A percentile compares a stretch with the other conserved stretches of the same genome.
phyloP scores from a whole-genome alignment of 495 filamentous ascomycete genomes.

The Penicillium dipodomyicola region DNA sequence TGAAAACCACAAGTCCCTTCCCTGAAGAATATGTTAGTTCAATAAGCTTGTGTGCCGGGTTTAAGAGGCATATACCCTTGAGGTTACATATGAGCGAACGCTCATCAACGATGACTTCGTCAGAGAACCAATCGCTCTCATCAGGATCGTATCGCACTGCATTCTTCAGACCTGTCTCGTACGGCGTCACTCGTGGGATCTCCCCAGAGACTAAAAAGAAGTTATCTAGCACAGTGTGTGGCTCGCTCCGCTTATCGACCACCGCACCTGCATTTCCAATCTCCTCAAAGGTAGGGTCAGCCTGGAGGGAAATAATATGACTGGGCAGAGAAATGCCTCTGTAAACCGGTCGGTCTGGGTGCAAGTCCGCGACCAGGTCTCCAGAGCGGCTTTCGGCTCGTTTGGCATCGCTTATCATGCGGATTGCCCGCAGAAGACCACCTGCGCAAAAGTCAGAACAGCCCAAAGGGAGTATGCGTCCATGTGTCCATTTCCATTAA shows the following conservation, averaged over 20 bases:
- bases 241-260: slow-evolving; percentile 42
- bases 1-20: slow-evolving; percentile 61
- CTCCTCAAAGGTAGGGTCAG: slow-evolving; percentile 57
- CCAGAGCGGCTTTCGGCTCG: slow-evolving; percentile 26
- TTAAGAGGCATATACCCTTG: slow-evolving; percentile 41
- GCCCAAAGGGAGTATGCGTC: background rate
- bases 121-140: slow-evolving; percentile 51
- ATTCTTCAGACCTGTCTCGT: slow-evolving; percentile 51
- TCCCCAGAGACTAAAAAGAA: slow-evolving; percentile 58
- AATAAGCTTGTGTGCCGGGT: background rate
- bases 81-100: slow-evolving; percentile 58
- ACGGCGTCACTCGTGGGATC: slow-evolving; percentile 53
- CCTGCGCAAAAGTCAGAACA: slow-evolving; percentile 27
- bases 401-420: slow-evolving; percentile 50
- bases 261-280: slow-evolving; percentile 47
- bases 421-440: slow-evolving; percentile 46
- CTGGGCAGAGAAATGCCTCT: slow-evolving; percentile 48
- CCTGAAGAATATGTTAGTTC: slow-evolving; percentile 25
- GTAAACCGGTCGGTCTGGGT: slow-evolving; percentile 55
- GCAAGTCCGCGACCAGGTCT: slow-evolving; percentile 49
- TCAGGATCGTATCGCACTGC: slow-evolving; percentile 48
- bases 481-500: background rate
- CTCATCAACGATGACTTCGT: slow-evolving; percentile 57
- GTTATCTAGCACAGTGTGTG: slow-evolving; percentile 53
- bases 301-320: slow-evolving; percentile 51